Evolutionary conservation across 306 rosid species (phyloP), one percentile per base, ranked within the genome.

Genomic region (Acacia melanoxylon): DNA sequence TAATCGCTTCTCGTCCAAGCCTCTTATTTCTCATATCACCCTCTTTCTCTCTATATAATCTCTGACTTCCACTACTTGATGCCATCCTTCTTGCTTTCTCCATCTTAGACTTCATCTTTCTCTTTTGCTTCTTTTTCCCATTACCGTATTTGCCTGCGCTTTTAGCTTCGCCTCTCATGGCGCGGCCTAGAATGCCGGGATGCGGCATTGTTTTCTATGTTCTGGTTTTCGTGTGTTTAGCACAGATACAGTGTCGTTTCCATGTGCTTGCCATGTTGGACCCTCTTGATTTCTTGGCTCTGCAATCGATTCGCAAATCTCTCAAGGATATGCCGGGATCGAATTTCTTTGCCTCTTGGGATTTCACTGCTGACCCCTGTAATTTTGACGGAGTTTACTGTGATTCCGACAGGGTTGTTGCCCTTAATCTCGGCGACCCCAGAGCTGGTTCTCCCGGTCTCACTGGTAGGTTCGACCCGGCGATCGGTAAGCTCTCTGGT

Each of bases 361-460:
- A 95, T 84, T 95, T 95, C 89, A 93, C 99, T 20, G 87, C 91
- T 20, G 99, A 95, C 72, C 98, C 99, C 0, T 95, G 99, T 65
- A 89, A 86, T 73, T 95, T 95, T 81, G 80, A 93, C 82, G 99
- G 99, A 24, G 98, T 95, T 19, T 88, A 61, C 79, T 95, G 99
- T 59, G 84, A 81, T 27, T 62, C 91, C 69, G 92, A 92, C 17
- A 89, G 77, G 74, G 98, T 95, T 1, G 48, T 93, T 0, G 80
- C 99, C 10, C 98, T 95, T 79, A 95, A 91, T 68, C 98, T 95
- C 56, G 99, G 99, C 27, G 99, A 95, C 12, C 87, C 98, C 1
- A 81, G 92, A 46, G 98, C 99, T 49, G 96, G 91, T 61, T 90
- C 98, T 0, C 96, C 99, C 4, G 98, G 99, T 1, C 85, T 95